These are phyloP conservation scores for Lyophyllum atratum DNA, from an alignment of 768 basidiomycete genomes.

Conservation along the genomic window DNA sequence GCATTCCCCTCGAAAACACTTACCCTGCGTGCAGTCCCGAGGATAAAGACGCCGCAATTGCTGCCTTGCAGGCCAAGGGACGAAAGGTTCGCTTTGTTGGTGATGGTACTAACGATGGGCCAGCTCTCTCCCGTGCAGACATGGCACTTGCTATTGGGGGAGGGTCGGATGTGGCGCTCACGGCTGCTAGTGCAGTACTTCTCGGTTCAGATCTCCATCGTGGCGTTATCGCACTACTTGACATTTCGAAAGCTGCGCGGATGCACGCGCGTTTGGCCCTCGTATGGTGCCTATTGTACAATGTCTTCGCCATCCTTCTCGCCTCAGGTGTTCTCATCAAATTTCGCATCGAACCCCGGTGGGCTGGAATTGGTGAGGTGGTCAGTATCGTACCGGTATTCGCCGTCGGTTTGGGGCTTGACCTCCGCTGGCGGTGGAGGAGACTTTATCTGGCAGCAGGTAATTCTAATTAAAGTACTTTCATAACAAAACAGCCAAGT, in stretches of 20 bases:
- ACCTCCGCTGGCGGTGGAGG: slow-evolving; percentile 3
- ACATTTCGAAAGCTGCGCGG: background rate
- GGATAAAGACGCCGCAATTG: slow-evolving; percentile 41
- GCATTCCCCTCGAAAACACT: slow-evolving; percentile 36
- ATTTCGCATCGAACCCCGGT: slow-evolving; percentile 38
- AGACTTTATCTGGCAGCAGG: background rate
- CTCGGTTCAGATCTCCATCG: slow-evolving; percentile 28
- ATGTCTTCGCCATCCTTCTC: slow-evolving; percentile 47
- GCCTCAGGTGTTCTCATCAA: slow-evolving; percentile 50
- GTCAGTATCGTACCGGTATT: slow-evolving; percentile 42
- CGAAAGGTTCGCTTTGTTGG: slow-evolving; percentile 43
- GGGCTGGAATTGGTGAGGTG: slow-evolving; percentile 45
- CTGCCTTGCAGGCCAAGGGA: slow-evolving; percentile 23
- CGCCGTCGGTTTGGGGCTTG: slow-evolving; percentile 7
- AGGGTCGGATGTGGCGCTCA: slow-evolving; percentile 36
- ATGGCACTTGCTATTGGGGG: slow-evolving; percentile 41
- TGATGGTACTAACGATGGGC: slow-evolving; percentile 57
- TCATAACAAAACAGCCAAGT: no score
- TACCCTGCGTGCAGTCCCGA: slow-evolving; percentile 46
- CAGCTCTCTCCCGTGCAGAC: slow-evolving; percentile 52
- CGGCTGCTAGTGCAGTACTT: slow-evolving; percentile 49
- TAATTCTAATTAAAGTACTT: no score
- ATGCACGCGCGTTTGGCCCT: slow-evolving; percentile 30
- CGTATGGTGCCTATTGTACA: slow-evolving; percentile 42
- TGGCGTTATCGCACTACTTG: slow-evolving; percentile 27